phyloP scores from a whole-genome alignment of 31 red algal genomes.

The Asparagopsis taxiformis region DNA sequence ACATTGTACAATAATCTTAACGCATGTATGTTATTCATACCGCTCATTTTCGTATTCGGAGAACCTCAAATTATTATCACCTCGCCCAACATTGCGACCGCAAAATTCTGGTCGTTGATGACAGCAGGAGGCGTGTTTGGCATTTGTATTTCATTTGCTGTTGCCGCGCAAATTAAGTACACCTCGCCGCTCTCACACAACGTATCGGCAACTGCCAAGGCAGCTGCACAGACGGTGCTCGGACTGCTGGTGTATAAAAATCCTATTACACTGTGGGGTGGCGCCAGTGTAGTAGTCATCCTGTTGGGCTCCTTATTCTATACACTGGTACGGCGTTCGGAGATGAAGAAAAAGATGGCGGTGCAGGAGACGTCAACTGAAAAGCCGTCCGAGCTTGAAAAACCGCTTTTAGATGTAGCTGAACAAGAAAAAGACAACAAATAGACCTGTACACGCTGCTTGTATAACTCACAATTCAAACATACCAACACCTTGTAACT shows the following conservation, averaged over 20 bases:
- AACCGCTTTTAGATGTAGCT: constrained; percentile 37
- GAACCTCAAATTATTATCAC: constrained; percentile 56
- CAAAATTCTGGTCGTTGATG: constrained; percentile 90
- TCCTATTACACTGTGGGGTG: constrained; percentile 85
- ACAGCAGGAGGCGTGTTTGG: constrained; percentile 81
- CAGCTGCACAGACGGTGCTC: constrained; percentile 92
- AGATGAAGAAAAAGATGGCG: constrained; percentile 82
- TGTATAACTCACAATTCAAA: constrained; percentile 2
- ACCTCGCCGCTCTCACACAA: constrained; percentile 98
- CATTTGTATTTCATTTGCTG: constrained; percentile 91
- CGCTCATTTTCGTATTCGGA: constrained; percentile 78
- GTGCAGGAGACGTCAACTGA: constrained; percentile 40
- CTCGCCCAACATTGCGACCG: constrained; percentile 43
- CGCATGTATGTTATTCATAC: constrained; percentile 93
- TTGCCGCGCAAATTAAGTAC: constrained; percentile 95
- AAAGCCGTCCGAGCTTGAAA: constrained; percentile 22
- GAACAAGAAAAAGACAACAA: constrained; percentile 29
- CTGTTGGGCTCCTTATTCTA: constrained; percentile 82
- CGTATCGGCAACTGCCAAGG: constrained; percentile 97
- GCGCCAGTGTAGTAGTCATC: constrained; percentile 79
- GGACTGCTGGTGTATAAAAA: constrained; percentile 86
- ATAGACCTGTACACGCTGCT: not conserved
- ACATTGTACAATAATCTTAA: constrained; percentile 97
- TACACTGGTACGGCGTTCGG: constrained; percentile 78
- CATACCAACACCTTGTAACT: not conserved